Conservation (phyloP, 2,329 filamentous ascomycete species). For the Trichoderma sp. region DNA sequence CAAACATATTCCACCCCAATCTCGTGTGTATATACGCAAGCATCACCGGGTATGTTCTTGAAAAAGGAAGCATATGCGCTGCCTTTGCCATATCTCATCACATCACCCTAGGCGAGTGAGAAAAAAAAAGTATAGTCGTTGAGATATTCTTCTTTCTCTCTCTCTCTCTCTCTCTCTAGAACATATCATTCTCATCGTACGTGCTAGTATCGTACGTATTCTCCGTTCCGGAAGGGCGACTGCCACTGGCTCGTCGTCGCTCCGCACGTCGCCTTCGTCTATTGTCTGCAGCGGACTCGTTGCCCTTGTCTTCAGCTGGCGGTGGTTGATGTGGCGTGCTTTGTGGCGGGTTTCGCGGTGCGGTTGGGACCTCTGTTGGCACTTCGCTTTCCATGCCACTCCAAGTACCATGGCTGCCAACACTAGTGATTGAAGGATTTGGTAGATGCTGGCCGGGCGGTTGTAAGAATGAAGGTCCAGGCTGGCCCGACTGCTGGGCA, state of each 20-base stretch:
- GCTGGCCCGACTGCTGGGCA: slow-evolving; percentile 35
- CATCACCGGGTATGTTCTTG: slow-evolving; percentile 3
- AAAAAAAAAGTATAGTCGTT: neutral
- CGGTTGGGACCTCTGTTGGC: slow-evolving; percentile 1
- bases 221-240: slow-evolving; percentile 38
- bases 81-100: neutral
- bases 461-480: slow-evolving; percentile 39
- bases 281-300: slow-evolving; percentile 47
- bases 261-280: slow-evolving; percentile 59
- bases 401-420: slow-evolving; percentile 56
- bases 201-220: slow-evolving; percentile 42
- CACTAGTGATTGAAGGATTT: slow-evolving; percentile 48
- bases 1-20: neutral
- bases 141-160: neutral
- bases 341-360: neutral
- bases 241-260: slow-evolving; percentile 47
- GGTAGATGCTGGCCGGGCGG: slow-evolving; percentile 35
- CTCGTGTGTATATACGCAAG: slow-evolving; percentile 19
- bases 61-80: neutral
- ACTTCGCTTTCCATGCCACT: slow-evolving; percentile 48
- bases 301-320: slow-evolving; percentile 32
- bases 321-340: neutral
- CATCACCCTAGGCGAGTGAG: neutral
- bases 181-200: slow-evolving; percentile 30
- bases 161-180: neutral